A percentile compares a stretch with the other conserved stretches of the same genome.
These are phyloP conservation scores for Hortiboletus campestris DNA, from an alignment of 768 basidiomycete species.

Conservation along the genomic window DNA sequence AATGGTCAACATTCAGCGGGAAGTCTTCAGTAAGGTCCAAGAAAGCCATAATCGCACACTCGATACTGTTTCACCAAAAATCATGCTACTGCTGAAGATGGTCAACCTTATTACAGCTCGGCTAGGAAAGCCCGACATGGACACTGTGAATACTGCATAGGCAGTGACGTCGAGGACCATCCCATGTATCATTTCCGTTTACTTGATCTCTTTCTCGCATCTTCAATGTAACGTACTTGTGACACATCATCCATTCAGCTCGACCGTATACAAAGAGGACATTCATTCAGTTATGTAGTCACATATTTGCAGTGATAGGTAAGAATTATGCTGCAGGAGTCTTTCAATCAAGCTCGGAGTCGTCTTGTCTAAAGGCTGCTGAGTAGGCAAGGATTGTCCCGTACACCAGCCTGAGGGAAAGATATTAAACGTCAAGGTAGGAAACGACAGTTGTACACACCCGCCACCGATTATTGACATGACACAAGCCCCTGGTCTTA, in stretches of 20 bases:
- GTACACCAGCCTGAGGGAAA: slow-evolving; percentile 65
- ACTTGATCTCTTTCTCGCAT: not conserved
- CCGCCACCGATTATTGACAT: slow-evolving; percentile 97
- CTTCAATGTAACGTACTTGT: not conserved
- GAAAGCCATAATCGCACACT: slow-evolving; percentile 23
- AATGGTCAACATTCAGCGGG: slow-evolving; percentile 21
- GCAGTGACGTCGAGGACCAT: not conserved
- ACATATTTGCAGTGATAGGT: slow-evolving; percentile 13
- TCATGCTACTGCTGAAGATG: slow-evolving; percentile 29
- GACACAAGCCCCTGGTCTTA: slow-evolving; percentile 76
- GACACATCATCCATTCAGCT: not conserved
- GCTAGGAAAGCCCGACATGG: slow-evolving; percentile 20
- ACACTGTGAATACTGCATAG: slow-evolving; percentile 5
- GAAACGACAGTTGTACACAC: slow-evolving; percentile 34
- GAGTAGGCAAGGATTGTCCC: slow-evolving; percentile 89
- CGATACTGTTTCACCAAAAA: slow-evolving; percentile 26
- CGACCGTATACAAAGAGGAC: slow-evolving; percentile 4
- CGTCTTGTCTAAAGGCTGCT: slow-evolving; percentile 76
- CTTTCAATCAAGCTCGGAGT: slow-evolving; percentile 71
- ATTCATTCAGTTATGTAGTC: slow-evolving; percentile 13
- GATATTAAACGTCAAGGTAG: not conserved
- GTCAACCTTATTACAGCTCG: slow-evolving; percentile 30
- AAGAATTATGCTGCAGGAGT: not conserved
- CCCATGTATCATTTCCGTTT: not conserved
- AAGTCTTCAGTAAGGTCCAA: slow-evolving; percentile 23